Evolutionary conservation across 352 stramenopile genomes (phyloP), one percentile per base, ranked within the genome.

Genomic region (Thraustochytrium striatum): DNA sequence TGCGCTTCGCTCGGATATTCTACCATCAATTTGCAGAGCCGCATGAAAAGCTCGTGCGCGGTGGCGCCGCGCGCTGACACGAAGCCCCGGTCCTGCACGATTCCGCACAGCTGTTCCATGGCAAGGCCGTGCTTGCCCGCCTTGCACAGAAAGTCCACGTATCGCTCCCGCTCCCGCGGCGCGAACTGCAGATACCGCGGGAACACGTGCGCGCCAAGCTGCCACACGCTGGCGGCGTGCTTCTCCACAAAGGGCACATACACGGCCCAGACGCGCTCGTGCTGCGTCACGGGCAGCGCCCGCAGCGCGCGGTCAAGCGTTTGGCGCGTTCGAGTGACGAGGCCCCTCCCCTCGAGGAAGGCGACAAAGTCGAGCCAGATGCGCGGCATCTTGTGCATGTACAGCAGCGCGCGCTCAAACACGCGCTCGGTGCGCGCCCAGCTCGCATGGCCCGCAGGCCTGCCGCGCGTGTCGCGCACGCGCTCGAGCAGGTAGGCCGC

Each of bases 211-310:
- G 41, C 65, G 32, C 44, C 65, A 8, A 75, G 44, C 50, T 75
- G 39, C 9, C 86, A 87, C 16, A 96, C 87, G 50, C 86, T 87
- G 13, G 89, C 84, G 13, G 86, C 84, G 80, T 70, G 59, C 35
- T 70, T 70, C 30, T 93, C 88, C 53, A 94, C 89, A 82, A 96
- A 98, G 39, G 86, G 82, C 39, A 98, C 69, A 72, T 97, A 98
- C 38, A 89, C 84, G 50, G 85, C 86, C 97, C 96, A 99, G 21
- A 99, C 88, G 57, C 93, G 90, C 53, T 96, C 87, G 87, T 99
- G 96, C 85, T 99, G 96, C 43, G 94, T 99, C 72, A 98, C 93
- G 1, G 97, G 96, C 41, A 99, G 87, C 30, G 93, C 89, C 21
- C 94, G 87, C 5, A 99, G 88, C 35, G 94, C 93, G 70, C 94